phyloP scores from a whole-genome alignment of 345 rosid genomes.

The Rhizophora mangle region DNA sequence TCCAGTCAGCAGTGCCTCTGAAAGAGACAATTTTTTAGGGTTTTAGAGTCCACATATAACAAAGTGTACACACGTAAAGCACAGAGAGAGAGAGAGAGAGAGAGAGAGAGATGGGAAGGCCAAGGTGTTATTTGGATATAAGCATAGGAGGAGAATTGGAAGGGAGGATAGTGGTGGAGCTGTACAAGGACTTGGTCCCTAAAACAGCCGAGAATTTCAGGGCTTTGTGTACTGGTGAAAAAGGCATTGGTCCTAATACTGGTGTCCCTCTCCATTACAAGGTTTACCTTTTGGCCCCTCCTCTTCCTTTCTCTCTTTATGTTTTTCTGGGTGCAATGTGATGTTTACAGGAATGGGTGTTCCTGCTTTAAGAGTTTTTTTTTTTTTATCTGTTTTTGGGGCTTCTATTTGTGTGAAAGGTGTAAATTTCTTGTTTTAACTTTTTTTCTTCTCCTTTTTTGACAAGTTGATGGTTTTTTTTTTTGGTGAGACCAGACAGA shows the following conservation, averaged over 20 bases:
- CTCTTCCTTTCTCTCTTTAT: neutral
- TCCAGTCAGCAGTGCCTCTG: too few species aligned
- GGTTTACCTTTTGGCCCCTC: neutral
- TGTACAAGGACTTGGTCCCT: conserved; percentile 18
- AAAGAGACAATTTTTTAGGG: too few species aligned
- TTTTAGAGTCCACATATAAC: neutral
- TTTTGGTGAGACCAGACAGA: too few species aligned
- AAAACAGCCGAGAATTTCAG: conserved; percentile 27
- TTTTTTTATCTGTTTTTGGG: neutral
- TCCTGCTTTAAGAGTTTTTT: neutral
- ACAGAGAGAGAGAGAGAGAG: neutral
- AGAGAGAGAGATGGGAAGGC: conserved; percentile 4
- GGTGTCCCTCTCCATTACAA: conserved; percentile 26
- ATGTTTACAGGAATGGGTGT: neutral
- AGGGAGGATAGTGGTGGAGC: conserved; percentile 22
- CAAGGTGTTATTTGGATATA: conserved; percentile 13
- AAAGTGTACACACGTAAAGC: neutral
- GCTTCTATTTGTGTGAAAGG: neutral
- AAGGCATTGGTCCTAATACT: conserved; percentile 24
- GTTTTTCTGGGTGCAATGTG: neutral
- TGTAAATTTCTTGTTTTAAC: too few species aligned
- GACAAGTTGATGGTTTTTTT: too few species aligned
- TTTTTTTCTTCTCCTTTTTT: too few species aligned
- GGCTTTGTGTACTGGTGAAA: conserved; percentile 28
- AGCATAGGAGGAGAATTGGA: conserved; percentile 13